Base-by-base conservation (phyloP, 2,329 filamentous ascomycete genomes). In the Xenoacremonium recifei region DNA sequence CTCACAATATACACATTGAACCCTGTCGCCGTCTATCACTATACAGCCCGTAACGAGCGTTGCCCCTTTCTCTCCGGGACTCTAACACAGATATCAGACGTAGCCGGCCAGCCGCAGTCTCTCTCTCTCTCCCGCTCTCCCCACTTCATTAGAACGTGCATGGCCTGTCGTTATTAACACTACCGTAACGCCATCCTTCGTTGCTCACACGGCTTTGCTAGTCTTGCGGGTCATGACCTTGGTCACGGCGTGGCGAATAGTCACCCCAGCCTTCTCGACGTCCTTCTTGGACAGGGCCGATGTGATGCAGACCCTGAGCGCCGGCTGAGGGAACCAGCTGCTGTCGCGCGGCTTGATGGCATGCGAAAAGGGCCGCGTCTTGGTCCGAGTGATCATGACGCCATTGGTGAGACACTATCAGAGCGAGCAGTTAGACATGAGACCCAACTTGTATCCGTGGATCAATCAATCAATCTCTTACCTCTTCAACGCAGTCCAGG, bases 401-500 rank as follows among this genome's bases (percentile, higher is more conserved):
- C 89, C 87, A 57, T 97, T 97, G 45, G 84, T 78, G 41, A 97
- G 79, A 42, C 83, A 76, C 90, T 96, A 50, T 38, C 37, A 29
- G 19, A n/a, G n/a, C n/a, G n/a, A n/a, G n/a, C n/a, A n/a, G n/a
- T n/a, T n/a, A 37, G 21, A 37, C 32, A 18, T n/a, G n/a, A n/a
- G n/a, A n/a, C n/a, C n/a, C n/a, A n/a, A n/a, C n/a, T n/a, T n/a
- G n/a, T n/a, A n/a, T n/a, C n/a, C n/a, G n/a, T n/a, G n/a, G n/a
- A n/a, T n/a, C n/a, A n/a, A 15, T 10, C 9, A 15, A 27, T 9
- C 9, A 32, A 32, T 6, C 29, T 65, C 79, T 58, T 76, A 95
- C 91, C 85, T 99, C 93, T 47, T 99, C 95, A n/a, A 96, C 89
- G 51, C 89, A 85, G 57, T 99, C 93, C 59, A 95, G 84, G 44